phyloP scores from a whole-genome alignment of 768 basidiomycete species.

The Agrocybe praecox region DNA sequence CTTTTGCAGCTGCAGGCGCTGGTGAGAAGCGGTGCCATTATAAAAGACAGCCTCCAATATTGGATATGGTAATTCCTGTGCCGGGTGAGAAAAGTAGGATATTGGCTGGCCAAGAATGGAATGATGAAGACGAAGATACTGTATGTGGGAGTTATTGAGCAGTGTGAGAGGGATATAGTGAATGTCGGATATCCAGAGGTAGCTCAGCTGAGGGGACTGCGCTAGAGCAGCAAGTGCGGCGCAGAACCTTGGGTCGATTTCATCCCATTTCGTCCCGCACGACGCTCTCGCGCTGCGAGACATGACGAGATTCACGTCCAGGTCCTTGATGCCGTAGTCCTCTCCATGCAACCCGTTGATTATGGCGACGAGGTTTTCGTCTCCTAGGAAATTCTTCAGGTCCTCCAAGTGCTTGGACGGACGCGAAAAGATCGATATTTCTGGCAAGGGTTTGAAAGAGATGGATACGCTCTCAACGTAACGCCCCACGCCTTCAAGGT shows the following conservation, averaged over 20 bases:
- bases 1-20: background rate
- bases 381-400: background rate
- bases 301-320: background rate
- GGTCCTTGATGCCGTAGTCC: background rate
- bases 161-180: conserved; percentile 5
- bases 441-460: background rate
- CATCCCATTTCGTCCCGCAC: conserved; percentile 3
- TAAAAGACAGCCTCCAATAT: conserved; percentile 1
- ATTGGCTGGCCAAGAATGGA: conserved; percentile 4
- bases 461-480: conserved; percentile 1
- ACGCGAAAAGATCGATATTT: background rate
- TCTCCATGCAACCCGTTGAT: background rate
- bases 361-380: background rate
- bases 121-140: conserved; percentile 3
- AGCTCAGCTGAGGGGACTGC: background rate
- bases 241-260: background rate
- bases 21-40: background rate
- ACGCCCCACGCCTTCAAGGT: background rate
- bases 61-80: conserved; percentile 1
- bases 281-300: background rate
- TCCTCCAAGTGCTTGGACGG: background rate
- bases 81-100: conserved; percentile 1
- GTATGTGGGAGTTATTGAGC: conserved; percentile 4
- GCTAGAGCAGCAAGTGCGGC: background rate
- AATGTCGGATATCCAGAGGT: conserved; percentile 4